Evolutionary conservation across 225 moss, liverwort and hornwort species (phyloP), one percentile per base, ranked within the genome.

Genomic region (Sphagnum tenellum): DNA sequence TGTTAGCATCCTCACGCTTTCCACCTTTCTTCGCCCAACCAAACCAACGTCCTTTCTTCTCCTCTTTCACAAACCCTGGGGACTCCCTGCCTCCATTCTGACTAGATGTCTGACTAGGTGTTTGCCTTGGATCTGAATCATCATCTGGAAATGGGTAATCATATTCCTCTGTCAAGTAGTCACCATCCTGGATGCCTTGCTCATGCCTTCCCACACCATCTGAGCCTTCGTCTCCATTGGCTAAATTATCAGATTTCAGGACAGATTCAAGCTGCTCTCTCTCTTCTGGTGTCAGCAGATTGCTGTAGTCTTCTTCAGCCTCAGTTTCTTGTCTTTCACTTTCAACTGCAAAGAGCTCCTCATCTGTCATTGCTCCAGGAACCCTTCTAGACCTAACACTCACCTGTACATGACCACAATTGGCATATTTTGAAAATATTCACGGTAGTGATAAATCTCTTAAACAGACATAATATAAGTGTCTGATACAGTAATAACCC

Each of bases 301-400:
- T 90, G 60, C 83, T 78, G 49, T 98, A 98, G 78, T 98, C 98
- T 66, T 98, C 98, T 54, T 93, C 93, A 7, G 77, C 74, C 68
- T 93, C 98, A 2, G 73, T 88, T 8, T 98, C 96, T 29, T 85
- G 87, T 72, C 90, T 79, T 52, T 96, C 96, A 44, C 81, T 88
- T 48, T 98, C 96, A 12, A 79, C 87, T 1, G 98, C 89, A 68
- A 98, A 98, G 45, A 98, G 84, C 69, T 98, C 98, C 76, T 98
- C 96, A 56, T 98, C 96, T 5, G 96, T 98, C 96, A 98, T 87
- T 5, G 96, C 96, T 61, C 96, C 96, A 12, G 96, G 92, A 3
- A 98, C 96, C 71, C 96, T 78, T 74, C 96, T 85, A 55, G 96
- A 98, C 66, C 96, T 83, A 5, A 98, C 92, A 60, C 96, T 98